Percentiles rank a stretch among this genome's conserved stretches.
These are phyloP conservation scores for Tylopilus balloui DNA, from an alignment of 768 basidiomycete species.

Conservation along the genomic window DNA sequence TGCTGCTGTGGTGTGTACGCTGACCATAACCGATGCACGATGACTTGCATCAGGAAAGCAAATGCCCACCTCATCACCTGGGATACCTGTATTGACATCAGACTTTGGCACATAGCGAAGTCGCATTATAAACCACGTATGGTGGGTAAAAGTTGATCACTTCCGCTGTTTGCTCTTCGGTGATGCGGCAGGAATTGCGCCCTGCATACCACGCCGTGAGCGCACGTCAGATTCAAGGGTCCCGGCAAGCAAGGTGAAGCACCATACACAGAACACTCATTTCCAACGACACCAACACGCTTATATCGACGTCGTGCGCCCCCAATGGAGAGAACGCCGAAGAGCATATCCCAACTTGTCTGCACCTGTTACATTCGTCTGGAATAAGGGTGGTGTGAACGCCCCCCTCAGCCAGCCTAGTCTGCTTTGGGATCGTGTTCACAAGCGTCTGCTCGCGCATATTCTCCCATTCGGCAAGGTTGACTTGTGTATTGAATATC, in stretches of 20 bases:
- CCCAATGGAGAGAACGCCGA: slow-evolving; percentile 54
- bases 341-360: slow-evolving; percentile 38
- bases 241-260: slow-evolving; percentile 7
- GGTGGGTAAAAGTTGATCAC: slow-evolving; percentile 58
- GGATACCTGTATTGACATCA: not conserved
- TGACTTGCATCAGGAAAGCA: slow-evolving; percentile 26
- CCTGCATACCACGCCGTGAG: slow-evolving; percentile 29
- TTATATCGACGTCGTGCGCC: slow-evolving; percentile 51
- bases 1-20: slow-evolving; percentile 1
- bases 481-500: slow-evolving; percentile 27
- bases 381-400: slow-evolving; percentile 2
- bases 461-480: slow-evolving; percentile 48
- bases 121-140: slow-evolving; percentile 43
- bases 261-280: slow-evolving; percentile 56
- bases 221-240: slow-evolving; percentile 4
- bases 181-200: slow-evolving; percentile 59
- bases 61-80: slow-evolving; percentile 2
- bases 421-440: slow-evolving; percentile 33
- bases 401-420: slow-evolving; percentile 7
- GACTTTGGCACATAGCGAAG: not conserved
- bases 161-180: slow-evolving; percentile 44
- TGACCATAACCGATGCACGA: slow-evolving; percentile 44
- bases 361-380: not conserved
- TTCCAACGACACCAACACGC: slow-evolving; percentile 57
- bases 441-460: slow-evolving; percentile 39